Evolutionary conservation across 768 basidiomycete genomes (phyloP).

Genomic region (Kwoniella sp.): DNA sequence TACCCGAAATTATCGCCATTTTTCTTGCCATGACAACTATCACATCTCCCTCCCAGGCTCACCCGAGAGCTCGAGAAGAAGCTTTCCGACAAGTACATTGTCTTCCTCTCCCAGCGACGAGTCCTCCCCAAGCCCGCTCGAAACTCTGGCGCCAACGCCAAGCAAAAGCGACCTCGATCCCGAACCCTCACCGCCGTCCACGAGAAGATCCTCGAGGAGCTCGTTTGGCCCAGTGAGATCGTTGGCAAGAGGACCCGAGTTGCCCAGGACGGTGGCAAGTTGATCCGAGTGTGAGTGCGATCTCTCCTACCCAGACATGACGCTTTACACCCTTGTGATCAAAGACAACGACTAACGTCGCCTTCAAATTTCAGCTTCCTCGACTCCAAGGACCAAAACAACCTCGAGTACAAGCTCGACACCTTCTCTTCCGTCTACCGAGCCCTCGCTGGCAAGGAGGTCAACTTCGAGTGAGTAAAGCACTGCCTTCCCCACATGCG

Average conservation of each 20-base stretch:
- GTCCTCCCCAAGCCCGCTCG: constrained; percentile 97
- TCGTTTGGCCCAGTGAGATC: constrained; percentile 98
- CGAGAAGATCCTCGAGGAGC: constrained; percentile 97
- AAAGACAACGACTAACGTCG: constrained; percentile 1
- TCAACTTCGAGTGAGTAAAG: constrained; percentile 58
- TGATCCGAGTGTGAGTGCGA: constrained; percentile 98
- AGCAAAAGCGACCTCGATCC: constrained; percentile 94
- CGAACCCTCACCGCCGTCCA: constrained; percentile 97
- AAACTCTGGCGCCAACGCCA: constrained; percentile 70
- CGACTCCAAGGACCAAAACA: constrained; percentile 95
- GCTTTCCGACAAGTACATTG: constrained; percentile 98
- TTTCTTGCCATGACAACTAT: neutral
- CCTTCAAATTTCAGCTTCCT: constrained; percentile 67
- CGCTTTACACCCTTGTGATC: no score
- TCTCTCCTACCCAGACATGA: no score
- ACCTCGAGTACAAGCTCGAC: constrained; percentile 99
- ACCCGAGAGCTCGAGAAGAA: constrained; percentile 99
- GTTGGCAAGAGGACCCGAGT: constrained; percentile 97
- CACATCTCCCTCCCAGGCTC: constrained; percentile 63
- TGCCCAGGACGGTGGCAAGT: constrained; percentile 87
- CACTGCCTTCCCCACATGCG: neutral
- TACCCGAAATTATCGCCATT: neutral
- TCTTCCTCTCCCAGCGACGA: constrained; percentile 97
- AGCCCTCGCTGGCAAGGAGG: constrained; percentile 92
- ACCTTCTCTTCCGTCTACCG: constrained; percentile 96